Percentiles rank a stretch among this genome's conserved stretches.
These are phyloP conservation scores for Starmera quercuum DNA, from an alignment of 805 yeast genomes.

Conservation along the genomic window DNA sequence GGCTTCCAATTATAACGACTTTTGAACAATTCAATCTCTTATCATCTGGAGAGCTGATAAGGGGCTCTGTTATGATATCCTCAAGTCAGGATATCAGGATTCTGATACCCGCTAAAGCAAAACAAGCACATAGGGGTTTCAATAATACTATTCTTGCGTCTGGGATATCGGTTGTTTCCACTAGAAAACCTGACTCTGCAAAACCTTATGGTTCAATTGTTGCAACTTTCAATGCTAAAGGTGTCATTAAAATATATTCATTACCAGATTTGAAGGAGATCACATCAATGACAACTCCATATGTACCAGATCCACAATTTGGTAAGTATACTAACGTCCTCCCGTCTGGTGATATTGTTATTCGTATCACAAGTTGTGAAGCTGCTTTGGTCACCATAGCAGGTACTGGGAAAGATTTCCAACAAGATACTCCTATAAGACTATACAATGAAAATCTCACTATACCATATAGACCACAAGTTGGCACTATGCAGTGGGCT, in stretches of 20 bases:
- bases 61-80: constrained; percentile 52
- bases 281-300: constrained; percentile 37
- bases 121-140: constrained; percentile 55
- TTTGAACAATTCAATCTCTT: constrained; percentile 49
- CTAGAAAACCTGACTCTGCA: constrained; percentile 7
- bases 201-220: constrained; percentile 38
- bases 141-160: constrained; percentile 35
- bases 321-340: constrained; percentile 38
- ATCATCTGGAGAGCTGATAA: constrained; percentile 51
- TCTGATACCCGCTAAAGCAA: constrained; percentile 50
- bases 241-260: constrained; percentile 37
- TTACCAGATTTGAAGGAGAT: constrained; percentile 62
- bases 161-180: constrained; percentile 42
- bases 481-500: constrained; percentile 80
- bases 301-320: constrained; percentile 30
- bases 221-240: constrained; percentile 36
- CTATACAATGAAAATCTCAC: constrained; percentile 63
- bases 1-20: constrained; percentile 59
- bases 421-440: constrained; percentile 34
- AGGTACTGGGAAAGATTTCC: constrained; percentile 28
- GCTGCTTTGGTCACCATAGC: constrained; percentile 44
- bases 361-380: constrained; percentile 49
- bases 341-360: constrained; percentile 47
- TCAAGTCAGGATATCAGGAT: constrained; percentile 58
- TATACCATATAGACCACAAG: constrained; percentile 73